Conservation (phyloP, 208 protist genomes). For the Trypanosoma melophagium region DNA sequence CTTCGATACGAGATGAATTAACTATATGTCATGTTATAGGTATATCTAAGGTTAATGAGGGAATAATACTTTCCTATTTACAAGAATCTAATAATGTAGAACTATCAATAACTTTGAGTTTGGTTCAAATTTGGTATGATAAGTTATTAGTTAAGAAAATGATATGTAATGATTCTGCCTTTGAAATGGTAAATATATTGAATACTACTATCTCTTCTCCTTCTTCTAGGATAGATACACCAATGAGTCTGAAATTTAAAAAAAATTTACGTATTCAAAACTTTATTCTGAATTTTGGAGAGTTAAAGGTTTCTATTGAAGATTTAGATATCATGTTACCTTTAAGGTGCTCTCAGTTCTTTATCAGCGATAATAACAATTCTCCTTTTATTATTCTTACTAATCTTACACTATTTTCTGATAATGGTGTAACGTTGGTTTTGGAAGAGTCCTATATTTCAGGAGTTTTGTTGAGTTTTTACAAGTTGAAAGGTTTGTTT, state of each 20-base stretch:
- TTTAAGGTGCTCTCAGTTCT: constrained; percentile 5
- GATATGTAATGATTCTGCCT: neutral
- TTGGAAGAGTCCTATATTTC: constrained; percentile 1
- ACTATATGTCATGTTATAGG: constrained; percentile 4
- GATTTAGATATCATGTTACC: neutral
- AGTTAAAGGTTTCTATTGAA: constrained; percentile 7
- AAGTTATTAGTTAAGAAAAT: constrained; percentile 10
- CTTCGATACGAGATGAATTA: neutral
- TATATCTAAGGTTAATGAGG: neutral
- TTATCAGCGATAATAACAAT: neutral
- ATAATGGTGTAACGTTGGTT: neutral
- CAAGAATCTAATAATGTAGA: constrained; percentile 1
- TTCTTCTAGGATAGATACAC: neutral
- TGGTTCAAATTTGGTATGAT: constrained; percentile 4
- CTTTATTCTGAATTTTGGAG: neutral
- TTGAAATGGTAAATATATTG: neutral
- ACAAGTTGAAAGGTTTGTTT: constrained; percentile 8
- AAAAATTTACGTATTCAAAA: constrained; percentile 13
- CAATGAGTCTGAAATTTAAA: neutral
- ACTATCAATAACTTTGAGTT: constrained; percentile 5
- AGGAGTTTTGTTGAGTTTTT: constrained; percentile 15
- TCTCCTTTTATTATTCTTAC: constrained; percentile 8
- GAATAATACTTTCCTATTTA: constrained; percentile 10
- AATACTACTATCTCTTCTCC: neutral
- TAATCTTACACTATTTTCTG: neutral